Base-by-base conservation (phyloP, 139 green algal species). In the Nannochloris sp. region DNA sequence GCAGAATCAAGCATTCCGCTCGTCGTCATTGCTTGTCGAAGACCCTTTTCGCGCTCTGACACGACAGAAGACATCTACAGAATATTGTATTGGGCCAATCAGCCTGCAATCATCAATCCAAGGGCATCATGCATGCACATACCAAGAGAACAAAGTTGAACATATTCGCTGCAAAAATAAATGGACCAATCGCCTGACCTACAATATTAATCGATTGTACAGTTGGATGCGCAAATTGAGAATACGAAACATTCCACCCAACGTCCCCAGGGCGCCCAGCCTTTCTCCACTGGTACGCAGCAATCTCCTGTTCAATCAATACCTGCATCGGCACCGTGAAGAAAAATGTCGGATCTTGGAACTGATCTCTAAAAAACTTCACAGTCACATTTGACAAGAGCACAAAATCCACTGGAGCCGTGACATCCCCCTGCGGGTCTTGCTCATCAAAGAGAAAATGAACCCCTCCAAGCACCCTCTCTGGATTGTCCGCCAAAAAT, bases 81-180 rank as follows among this genome's bases (percentile, higher is more conserved):
- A 11, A 51, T 8, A 40, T 1, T 4, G 9, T 23, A 30, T 23
- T 25, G 14, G 10, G 20, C 11, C n/a, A 20, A 30, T 8, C 23
- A 8, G 4, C 63, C 36, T 10, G 28, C n/a, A 36, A 23, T 8
- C 28, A 23, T 13, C 5, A 65, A 2, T 45, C 51, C 10, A 40
- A 12, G 33, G 10, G 9, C 33, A 40, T 40, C 33, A 40, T 37
- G 33, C 33, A 37, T 40, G 30, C 45, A 40, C 33, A 40, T 40
- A 40, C 33, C 33, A 40, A 40, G 23, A 75, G 81, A 4, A 96
- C 90, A 61, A 95, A 95, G 43, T 68, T 77, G 68, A 97, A 97
- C 83, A 97, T 91, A 71, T 80, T 84, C 45, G 87, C 85, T 1
- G 90, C 90, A 72, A 97, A 96, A 11, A 97, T 69, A 69, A 97